phyloP scores from a whole-genome alignment of 2,329 filamentous ascomycete species.

The Daldinia sp. region DNA sequence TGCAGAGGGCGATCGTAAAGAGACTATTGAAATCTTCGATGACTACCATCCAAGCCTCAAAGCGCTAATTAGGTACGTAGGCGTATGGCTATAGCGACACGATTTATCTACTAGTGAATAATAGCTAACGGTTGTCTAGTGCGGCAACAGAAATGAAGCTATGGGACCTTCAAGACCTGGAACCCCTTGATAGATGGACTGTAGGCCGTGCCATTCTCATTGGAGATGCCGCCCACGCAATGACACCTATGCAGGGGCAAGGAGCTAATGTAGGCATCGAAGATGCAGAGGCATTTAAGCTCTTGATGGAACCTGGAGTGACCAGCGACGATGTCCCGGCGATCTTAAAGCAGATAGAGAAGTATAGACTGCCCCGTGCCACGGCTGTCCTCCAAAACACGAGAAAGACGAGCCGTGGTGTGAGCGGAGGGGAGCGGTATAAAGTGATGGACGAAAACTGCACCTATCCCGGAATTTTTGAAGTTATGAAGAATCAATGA shows the following conservation, averaged over 20 bases:
- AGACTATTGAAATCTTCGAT: conserved; percentile 35
- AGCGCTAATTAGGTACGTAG: conserved; percentile 34
- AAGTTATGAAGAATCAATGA: conserved; percentile 17
- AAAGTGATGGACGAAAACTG: conserved; percentile 28
- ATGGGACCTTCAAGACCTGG: conserved; percentile 41
- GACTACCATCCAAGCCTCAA: conserved; percentile 34
- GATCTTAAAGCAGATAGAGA: conserved; percentile 34
- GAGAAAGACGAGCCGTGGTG: conserved; percentile 19
- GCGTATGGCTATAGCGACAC: not conserved
- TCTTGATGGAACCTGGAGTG: conserved; percentile 35
- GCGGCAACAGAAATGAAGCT: conserved; percentile 38
- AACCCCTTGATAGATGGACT: conserved; percentile 38
- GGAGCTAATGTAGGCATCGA: conserved; percentile 39
- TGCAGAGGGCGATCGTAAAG: conserved; percentile 36
- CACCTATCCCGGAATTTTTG: conserved; percentile 38
- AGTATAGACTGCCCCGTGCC: conserved; percentile 30
- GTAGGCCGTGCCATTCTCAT: conserved; percentile 39
- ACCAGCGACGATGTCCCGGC: conserved; percentile 30
- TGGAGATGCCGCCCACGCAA: conserved; percentile 41
- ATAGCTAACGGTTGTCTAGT: conserved; percentile 11
- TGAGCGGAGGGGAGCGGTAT: conserved; percentile 30
- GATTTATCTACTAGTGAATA: not conserved
- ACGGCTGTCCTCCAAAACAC: conserved; percentile 35
- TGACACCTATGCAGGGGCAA: conserved; percentile 41
- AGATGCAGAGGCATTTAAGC: conserved; percentile 38